Evolutionary conservation across 2,329 filamentous ascomycete species (phyloP).

Genomic region (Alternaria conjuncta): DNA sequence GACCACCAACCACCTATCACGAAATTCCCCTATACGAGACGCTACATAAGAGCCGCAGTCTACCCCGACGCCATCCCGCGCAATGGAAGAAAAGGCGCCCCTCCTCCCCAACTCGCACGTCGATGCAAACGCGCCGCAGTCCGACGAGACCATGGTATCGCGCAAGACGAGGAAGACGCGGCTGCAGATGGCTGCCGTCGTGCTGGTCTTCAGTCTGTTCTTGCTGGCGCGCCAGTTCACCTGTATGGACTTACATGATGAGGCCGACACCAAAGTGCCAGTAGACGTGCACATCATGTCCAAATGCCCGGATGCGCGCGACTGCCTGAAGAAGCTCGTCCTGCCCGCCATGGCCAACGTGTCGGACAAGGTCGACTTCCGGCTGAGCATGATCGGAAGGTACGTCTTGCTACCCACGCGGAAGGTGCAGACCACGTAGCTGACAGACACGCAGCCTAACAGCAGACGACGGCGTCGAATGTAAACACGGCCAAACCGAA

Average conservation of each 20-base stretch:
- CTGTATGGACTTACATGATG: constrained; percentile 34
- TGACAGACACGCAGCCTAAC: constrained; percentile 55
- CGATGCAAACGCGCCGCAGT: constrained; percentile 2
- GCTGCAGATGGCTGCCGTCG: constrained; percentile 34
- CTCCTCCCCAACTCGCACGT: constrained; percentile 34
- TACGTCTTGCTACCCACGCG: constrained; percentile 49
- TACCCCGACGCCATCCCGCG: constrained; percentile 1
- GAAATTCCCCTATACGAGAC: background rate
- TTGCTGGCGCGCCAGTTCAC: constrained; percentile 37
- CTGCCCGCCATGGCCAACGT: constrained; percentile 86
- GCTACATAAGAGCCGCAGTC: background rate
- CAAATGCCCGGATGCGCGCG: constrained; percentile 90
- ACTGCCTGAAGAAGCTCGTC: constrained; percentile 80
- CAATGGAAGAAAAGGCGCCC: constrained; percentile 40
- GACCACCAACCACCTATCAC: background rate
- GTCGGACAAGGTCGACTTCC: constrained; percentile 86
- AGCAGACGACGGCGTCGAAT: constrained; percentile 82
- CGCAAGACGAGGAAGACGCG: constrained; percentile 17
- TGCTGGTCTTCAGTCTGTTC: constrained; percentile 40
- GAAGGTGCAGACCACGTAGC: background rate
- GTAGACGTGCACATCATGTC: constrained; percentile 93
- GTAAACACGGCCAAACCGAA: constrained; percentile 87
- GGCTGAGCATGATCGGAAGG: constrained; percentile 86
- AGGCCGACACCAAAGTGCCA: constrained; percentile 62
- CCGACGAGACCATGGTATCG: constrained; percentile 19